These are phyloP conservation scores for Alternaria triticimaculans DNA, from an alignment of 2,329 filamentous ascomycete genomes.

Conservation along the genomic window DNA sequence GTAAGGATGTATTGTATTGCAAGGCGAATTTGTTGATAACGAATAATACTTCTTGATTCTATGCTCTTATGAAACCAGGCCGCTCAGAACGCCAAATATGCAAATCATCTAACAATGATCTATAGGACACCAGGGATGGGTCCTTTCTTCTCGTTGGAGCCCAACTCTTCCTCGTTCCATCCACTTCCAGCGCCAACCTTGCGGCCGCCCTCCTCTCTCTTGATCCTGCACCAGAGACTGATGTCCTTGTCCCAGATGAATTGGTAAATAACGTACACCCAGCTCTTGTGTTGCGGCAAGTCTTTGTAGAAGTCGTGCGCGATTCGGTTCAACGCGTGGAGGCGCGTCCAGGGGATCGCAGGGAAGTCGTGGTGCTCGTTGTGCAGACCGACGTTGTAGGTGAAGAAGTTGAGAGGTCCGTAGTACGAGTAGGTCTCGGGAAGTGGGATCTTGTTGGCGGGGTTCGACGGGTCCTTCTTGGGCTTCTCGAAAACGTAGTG, in stretches of 20 bases:
- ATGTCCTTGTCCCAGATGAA: slow-evolving; percentile 92
- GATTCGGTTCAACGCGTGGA: slow-evolving; percentile 77
- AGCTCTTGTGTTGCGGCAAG: slow-evolving; percentile 85
- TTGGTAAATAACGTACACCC: slow-evolving; percentile 92
- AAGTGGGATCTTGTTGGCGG: slow-evolving; percentile 59
- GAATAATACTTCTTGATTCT: background rate
- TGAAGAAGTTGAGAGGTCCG: slow-evolving; percentile 86
- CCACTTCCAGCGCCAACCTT: slow-evolving; percentile 58
- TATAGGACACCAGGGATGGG: slow-evolving; percentile 51
- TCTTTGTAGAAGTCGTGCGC: slow-evolving; percentile 92
- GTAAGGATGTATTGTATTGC: background rate
- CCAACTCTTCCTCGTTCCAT: slow-evolving; percentile 58
- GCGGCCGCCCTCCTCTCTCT: slow-evolving; percentile 79
- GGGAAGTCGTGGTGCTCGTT: slow-evolving; percentile 99
- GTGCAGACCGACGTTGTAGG: slow-evolving; percentile 96
- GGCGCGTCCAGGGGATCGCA: slow-evolving; percentile 89
- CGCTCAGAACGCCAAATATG: slow-evolving; percentile 6
- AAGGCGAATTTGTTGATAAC: background rate
- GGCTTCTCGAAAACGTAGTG: slow-evolving; percentile 65
- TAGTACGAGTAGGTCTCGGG: slow-evolving; percentile 99
- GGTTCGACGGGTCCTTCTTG: slow-evolving; percentile 63
- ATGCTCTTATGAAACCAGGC: background rate
- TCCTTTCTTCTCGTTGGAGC: slow-evolving; percentile 55
- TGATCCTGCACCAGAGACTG: slow-evolving; percentile 89
- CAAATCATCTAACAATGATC: background rate